Evolutionary conservation across 768 basidiomycete species (phyloP).

Genomic region (Termitomyces sp.): DNA sequence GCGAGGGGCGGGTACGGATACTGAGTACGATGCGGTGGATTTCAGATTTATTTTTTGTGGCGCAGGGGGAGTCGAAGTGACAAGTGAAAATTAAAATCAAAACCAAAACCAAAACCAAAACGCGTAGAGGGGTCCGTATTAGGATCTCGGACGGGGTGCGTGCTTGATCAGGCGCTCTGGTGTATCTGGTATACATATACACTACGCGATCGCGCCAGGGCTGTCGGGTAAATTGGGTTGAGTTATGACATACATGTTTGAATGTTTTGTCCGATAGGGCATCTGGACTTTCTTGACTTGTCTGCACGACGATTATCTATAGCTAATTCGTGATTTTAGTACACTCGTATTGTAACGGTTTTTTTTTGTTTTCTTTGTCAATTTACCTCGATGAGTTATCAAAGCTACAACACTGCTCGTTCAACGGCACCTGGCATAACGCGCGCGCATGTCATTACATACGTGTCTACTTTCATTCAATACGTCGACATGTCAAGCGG

Average conservation of each 20-base stretch:
- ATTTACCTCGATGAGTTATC: no score
- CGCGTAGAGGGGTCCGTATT: neutral
- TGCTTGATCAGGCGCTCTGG: neutral
- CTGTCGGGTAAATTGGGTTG: neutral
- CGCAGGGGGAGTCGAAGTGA: neutral
- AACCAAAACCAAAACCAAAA: neutral
- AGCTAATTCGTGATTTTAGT: neutral
- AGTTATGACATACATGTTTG: neutral
- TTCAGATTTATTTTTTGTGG: neutral
- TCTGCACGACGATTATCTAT: neutral
- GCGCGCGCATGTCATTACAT: no score
- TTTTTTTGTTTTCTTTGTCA: neutral
- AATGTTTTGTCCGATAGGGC: neutral
- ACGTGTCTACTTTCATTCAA: no score
- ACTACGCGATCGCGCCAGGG: neutral
- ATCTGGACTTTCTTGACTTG: neutral
- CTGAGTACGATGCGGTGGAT: neutral
- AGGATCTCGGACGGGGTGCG: neutral
- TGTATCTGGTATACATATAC: slow-evolving; percentile 1
- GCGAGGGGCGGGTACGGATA: slow-evolving; percentile 3
- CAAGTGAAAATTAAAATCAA: no score
- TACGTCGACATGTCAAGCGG: no score
- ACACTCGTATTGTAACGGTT: neutral
- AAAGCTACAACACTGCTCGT: no score
- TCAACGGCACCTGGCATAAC: no score